Evolutionary conservation across 2,329 filamentous ascomycete genomes (phyloP), one percentile per base, ranked within the genome.

Genomic region (Phyllosticta citriasiana): DNA sequence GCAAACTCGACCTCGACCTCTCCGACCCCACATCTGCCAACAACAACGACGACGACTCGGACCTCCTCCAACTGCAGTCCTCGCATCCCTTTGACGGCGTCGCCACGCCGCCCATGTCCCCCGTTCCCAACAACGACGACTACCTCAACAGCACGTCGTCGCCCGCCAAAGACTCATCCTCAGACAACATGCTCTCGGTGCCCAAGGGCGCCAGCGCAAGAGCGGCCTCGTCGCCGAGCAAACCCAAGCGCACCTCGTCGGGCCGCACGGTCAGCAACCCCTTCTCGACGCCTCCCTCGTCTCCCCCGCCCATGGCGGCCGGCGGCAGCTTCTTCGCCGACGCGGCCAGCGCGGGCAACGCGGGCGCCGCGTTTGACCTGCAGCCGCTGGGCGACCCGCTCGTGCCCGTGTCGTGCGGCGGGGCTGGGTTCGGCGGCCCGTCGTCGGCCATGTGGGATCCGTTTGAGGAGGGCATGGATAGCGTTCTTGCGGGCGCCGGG

Each of bases 241-340:
- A 57, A n/a, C 55, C 51, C 40, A 50, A 61, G 30, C 59, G 59
- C 22, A 53, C 54, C 2, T 26, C 50, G 3, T 61, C 59, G 19
- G 59, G 59, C 8, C 59, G 59, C n/a, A 61, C 59, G 6, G 59
- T 61, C n/a, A 57, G 72, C 8, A 71, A 71, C 57, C 71, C 69
- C 3, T 74, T 73, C 62, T 69, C 70, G 26, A 74, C 72, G 35
- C 72, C 72, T 3, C 72, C 72, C 8, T 72, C 72, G 14, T 74
- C 72, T 9, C 40, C 40, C n/a, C 72, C 72, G 14, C 26, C 55
- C 27, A 54, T 61, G 47, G 40, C 35, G 3, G 55, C 56, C 53
- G 47, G 50, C 10, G 55, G 50, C 50, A 52, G 55, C 40, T 47
- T 56, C 55, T 53, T 40, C 40, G 8, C 27, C 14, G 55, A 61